A percentile compares a stretch with the other conserved stretches of the same genome.
These are phyloP conservation scores for Trametes cubensis DNA, from an alignment of 768 basidiomycete genomes.

Conservation along the genomic window DNA sequence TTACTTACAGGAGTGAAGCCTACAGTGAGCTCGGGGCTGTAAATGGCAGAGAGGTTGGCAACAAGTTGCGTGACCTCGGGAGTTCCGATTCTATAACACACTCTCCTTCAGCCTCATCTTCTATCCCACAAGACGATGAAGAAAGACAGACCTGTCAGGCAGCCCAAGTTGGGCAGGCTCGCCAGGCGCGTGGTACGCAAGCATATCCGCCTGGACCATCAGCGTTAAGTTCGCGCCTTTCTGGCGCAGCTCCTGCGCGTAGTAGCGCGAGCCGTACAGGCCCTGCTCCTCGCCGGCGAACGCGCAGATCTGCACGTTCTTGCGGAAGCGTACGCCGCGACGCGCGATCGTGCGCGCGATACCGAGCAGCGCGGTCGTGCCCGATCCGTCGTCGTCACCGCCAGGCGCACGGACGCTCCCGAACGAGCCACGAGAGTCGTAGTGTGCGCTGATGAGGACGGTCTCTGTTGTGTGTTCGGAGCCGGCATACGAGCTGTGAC, in stretches of 20 bases:
- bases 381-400: conserved; percentile 66
- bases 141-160: conserved; percentile 60
- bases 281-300: conserved; percentile 96
- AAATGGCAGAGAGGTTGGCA: conserved; percentile 72
- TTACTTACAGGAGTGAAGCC: conserved; percentile 61
- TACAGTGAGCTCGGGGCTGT: conserved; percentile 77
- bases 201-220: conserved; percentile 93
- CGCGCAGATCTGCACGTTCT: conserved; percentile 76
- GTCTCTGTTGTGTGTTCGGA: conserved; percentile 59
- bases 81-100: conserved; percentile 67
- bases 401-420: conserved; percentile 71
- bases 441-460: conserved; percentile 83
- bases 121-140: neutral
- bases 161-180: conserved; percentile 87
- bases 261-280: conserved; percentile 73
- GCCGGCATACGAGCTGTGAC: conserved; percentile 57
- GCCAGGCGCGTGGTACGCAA: conserved; percentile 75
- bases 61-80: conserved; percentile 77
- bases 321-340: conserved; percentile 67
- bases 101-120: neutral
- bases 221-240: conserved; percentile 68
- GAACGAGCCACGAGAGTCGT: conserved; percentile 90
- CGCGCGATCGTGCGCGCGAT: conserved; percentile 77
- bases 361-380: conserved; percentile 71
- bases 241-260: conserved; percentile 72